Percentiles rank a stretch among this genome's conserved stretches.
Conservation (phyloP, 2,329 filamentous ascomycete genomes). For the Acrodontium crateriforme region DNA sequence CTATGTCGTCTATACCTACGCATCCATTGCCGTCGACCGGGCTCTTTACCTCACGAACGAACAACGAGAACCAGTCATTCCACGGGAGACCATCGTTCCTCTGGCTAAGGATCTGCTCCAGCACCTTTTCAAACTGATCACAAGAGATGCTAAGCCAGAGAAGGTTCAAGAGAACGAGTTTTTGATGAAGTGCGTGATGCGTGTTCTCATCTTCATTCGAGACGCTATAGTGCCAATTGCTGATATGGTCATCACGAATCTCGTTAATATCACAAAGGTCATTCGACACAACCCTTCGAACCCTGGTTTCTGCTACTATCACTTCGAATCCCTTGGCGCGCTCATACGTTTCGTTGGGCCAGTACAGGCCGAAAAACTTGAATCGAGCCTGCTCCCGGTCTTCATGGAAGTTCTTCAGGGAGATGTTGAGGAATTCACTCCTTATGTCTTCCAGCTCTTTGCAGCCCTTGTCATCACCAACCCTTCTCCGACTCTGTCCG, state of each 20-base stretch:
- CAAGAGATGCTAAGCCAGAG: slow-evolving; percentile 67
- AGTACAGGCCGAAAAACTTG: slow-evolving; percentile 57
- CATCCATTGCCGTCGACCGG: slow-evolving; percentile 89
- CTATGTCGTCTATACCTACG: slow-evolving; percentile 96
- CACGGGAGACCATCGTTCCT: slow-evolving; percentile 62
- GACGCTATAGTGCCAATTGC: slow-evolving; percentile 62
- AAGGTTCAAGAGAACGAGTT: slow-evolving; percentile 99
- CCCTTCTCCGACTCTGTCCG: slow-evolving; percentile 61
- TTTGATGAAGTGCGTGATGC: slow-evolving; percentile 96
- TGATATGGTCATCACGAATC: slow-evolving; percentile 66
- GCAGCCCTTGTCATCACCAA: slow-evolving; percentile 81
- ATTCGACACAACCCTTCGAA: slow-evolving; percentile 95
- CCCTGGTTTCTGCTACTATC: slow-evolving; percentile 95
- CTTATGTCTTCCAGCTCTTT: slow-evolving; percentile 92
- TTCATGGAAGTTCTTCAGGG: slow-evolving; percentile 69
- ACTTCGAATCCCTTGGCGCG: slow-evolving; percentile 88
- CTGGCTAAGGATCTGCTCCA: slow-evolving; percentile 75
- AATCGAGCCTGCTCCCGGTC: slow-evolving; percentile 67
- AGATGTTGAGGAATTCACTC: slow-evolving; percentile 85
- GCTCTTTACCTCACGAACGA: slow-evolving; percentile 73
- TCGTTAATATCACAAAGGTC: slow-evolving; percentile 79
- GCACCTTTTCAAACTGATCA: slow-evolving; percentile 83
- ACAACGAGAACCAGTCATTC: slow-evolving; percentile 63
- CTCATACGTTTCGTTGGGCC: slow-evolving; percentile 65
- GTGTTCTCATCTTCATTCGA: slow-evolving; percentile 85